A percentile compares a stretch with the other conserved stretches of the same genome.
These are phyloP conservation scores for Umbelopsis sp. DNA, from an alignment of 192 early-diverging fungal species.

Conservation along the genomic window DNA sequence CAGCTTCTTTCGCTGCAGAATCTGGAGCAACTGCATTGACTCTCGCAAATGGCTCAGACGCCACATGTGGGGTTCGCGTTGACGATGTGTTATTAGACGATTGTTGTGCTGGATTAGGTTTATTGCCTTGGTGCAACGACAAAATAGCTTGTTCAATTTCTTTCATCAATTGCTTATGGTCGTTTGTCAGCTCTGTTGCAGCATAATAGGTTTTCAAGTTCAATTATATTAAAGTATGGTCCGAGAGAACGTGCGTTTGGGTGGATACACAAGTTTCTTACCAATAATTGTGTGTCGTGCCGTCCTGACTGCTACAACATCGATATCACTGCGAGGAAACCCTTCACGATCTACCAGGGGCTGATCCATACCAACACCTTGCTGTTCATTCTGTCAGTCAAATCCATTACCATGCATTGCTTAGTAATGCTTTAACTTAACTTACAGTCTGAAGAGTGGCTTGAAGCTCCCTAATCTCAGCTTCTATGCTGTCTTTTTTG, in stretches of 20 bases:
- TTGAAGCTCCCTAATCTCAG: constrained; percentile 39
- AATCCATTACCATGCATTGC: not conserved
- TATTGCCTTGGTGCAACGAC: constrained; percentile 45
- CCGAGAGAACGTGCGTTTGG: not conserved
- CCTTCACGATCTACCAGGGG: constrained; percentile 47
- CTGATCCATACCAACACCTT: constrained; percentile 51
- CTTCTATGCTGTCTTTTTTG: constrained; percentile 49
- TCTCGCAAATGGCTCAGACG: constrained; percentile 46
- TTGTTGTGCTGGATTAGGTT: constrained; percentile 14
- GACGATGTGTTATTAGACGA: too few species aligned
- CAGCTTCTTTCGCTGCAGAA: constrained; percentile 52
- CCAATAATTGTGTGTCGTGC: constrained; percentile 39
- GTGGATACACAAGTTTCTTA: constrained; percentile 18
- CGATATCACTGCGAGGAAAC: constrained; percentile 56
- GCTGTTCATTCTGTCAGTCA: constrained; percentile 23
- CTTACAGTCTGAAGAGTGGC: constrained; percentile 41
- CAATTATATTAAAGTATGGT: not conserved
- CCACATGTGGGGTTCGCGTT: not conserved
- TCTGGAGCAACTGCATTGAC: constrained; percentile 61
- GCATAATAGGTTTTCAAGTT: not conserved
- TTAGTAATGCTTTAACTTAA: not conserved
- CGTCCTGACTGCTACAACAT: constrained; percentile 49
- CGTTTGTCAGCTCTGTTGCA: constrained; percentile 46
- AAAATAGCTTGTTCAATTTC: constrained; percentile 52
- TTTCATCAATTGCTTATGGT: constrained; percentile 51